A percentile compares a stretch with the other conserved stretches of the same genome.
These are phyloP conservation scores for Kodamaea kakaduensis DNA, from an alignment of 805 yeast species.

Conservation along the genomic window DNA sequence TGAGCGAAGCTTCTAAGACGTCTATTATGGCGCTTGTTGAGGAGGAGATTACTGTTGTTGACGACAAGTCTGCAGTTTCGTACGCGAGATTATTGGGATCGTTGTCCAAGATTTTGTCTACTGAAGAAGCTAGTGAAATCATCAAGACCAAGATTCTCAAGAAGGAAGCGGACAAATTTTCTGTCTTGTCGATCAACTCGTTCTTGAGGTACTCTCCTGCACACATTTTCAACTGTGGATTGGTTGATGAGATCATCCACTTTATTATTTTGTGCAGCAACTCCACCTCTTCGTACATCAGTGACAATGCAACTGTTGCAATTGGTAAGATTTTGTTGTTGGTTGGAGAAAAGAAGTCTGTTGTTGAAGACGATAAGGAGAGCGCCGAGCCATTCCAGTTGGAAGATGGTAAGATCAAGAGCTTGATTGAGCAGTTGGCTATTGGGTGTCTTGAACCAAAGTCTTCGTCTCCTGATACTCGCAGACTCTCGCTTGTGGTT, in stretches of 20 bases:
- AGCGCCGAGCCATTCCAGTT: conserved; percentile 32
- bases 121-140: conserved; percentile 60
- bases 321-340: conserved; percentile 73
- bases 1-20: conserved; percentile 69
- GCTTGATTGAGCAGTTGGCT: conserved; percentile 52
- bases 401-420: conserved; percentile 36
- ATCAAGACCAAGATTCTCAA: conserved; percentile 56
- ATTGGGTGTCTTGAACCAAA: conserved; percentile 47
- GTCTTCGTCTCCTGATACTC: conserved; percentile 66
- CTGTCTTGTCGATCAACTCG: conserved; percentile 70
- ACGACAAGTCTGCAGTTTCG: conserved; percentile 64
- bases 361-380: conserved; percentile 12
- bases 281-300: conserved; percentile 46
- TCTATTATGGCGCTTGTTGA: conserved; percentile 71
- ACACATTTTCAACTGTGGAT: conserved; percentile 52
- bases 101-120: conserved; percentile 59
- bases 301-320: conserved; percentile 76
- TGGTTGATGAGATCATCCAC: conserved; percentile 46
- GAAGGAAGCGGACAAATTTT: conserved; percentile 47
- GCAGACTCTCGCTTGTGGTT: conserved; percentile 75
- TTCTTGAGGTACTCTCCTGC: conserved; percentile 74
- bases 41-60: conserved; percentile 51
- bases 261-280: conserved; percentile 45
- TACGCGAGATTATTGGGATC: conserved; percentile 80
- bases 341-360: conserved; percentile 34